These are phyloP conservation scores for Hydrangea macrophylla DNA, from an alignment of 148 eudicot species.

Conservation along the genomic window DNA sequence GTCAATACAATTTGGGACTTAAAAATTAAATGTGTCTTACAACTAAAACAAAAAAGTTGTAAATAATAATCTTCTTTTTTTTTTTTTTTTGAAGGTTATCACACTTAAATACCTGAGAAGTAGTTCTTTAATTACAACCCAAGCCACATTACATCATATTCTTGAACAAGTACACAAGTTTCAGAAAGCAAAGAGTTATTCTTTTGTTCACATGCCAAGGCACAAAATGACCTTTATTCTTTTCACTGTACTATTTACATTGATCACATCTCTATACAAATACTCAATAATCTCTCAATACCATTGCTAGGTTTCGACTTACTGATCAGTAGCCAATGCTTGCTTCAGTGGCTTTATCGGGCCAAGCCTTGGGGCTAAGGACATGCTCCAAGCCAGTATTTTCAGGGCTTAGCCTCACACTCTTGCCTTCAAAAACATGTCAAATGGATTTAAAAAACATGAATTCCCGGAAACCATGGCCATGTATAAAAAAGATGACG, in stretches of 20 bases:
- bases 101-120: conserved; percentile 5
- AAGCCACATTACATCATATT: conserved; percentile 21
- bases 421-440: conserved; percentile 6
- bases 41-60: background rate
- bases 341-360: conserved; percentile 2
- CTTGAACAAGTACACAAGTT: conserved; percentile 2
- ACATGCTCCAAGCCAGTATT: conserved; percentile 7
- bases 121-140: conserved; percentile 28
- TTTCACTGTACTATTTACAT: background rate
- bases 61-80: too few species aligned
- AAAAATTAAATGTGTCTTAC: background rate
- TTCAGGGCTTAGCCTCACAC: background rate
- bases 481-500: background rate
- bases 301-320: background rate
- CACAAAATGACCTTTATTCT: conserved; percentile 21
- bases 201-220: conserved; percentile 24
- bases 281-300: background rate
- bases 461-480: background rate
- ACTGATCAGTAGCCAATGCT: background rate
- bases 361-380: background rate
- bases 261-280: conserved; percentile 6
- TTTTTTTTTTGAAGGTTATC: background rate
- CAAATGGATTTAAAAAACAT: too few species aligned
- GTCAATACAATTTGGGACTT: too few species aligned
- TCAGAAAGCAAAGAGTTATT: conserved; percentile 19